Conservation (phyloP, 257 asterid genomes). For the Solanum sejunctum region DNA sequence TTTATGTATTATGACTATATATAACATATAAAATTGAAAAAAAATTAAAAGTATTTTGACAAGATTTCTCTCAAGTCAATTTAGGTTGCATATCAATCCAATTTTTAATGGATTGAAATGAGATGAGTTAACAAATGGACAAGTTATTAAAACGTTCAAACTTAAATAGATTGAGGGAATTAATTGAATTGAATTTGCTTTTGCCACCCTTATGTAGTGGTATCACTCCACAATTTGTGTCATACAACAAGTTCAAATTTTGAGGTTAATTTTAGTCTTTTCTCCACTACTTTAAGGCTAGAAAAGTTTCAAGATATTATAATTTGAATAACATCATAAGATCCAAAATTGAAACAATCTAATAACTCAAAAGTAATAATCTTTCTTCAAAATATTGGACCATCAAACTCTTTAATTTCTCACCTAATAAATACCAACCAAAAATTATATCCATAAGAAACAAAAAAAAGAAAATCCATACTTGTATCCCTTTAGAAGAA, state of each 20-base stretch:
- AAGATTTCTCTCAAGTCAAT: too few species aligned
- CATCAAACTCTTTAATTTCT: neutral
- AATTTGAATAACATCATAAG: neutral
- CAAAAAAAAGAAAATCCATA: neutral
- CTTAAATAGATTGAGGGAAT: too few species aligned
- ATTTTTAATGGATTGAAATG: too few species aligned
- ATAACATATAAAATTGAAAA: too few species aligned
- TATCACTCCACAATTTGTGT: neutral
- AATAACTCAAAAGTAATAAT: neutral
- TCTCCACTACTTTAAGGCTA: neutral
- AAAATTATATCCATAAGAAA: neutral
- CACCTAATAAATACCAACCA: neutral
- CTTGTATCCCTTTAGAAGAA: neutral
- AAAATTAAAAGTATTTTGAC: too few species aligned
- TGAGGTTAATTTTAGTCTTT: neutral
- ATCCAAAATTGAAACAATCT: neutral
- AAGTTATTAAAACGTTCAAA: too few species aligned
- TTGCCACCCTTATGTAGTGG: too few species aligned
- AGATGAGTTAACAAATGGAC: too few species aligned
- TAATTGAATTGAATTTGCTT: too few species aligned
- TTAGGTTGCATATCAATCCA: too few species aligned
- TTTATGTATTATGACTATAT: too few species aligned
- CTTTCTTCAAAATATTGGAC: neutral
- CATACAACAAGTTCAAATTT: too few species aligned
- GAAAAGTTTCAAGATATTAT: neutral